A percentile compares a stretch with the other conserved stretches of the same genome.
Evolutionary conservation across 345 rosid species (phyloP).

Genomic region (Brassica juncea): DNA sequence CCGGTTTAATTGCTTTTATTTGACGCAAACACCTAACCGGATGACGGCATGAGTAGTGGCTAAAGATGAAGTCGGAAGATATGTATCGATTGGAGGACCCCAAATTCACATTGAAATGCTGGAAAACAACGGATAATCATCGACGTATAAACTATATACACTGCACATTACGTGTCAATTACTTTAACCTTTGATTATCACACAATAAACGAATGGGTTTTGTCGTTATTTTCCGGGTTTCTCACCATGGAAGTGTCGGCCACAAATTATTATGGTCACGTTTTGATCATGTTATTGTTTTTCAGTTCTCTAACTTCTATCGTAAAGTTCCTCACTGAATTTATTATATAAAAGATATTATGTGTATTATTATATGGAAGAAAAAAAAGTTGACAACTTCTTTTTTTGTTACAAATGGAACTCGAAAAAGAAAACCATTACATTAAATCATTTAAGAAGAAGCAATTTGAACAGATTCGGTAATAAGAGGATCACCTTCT

Average conservation of each 20-base stretch:
- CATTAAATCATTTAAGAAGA: background rate
- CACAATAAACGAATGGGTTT: background rate
- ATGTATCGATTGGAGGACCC: background rate
- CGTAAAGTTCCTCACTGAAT: background rate
- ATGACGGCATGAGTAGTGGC: slow-evolving; percentile 4
- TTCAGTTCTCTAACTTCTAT: background rate
- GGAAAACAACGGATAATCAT: slow-evolving; percentile 11
- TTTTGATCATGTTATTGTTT: background rate
- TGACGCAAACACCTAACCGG: slow-evolving; percentile 16
- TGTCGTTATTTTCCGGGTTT: slow-evolving; percentile 2
- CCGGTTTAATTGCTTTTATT: slow-evolving; percentile 7
- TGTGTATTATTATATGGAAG: background rate
- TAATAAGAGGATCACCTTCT: background rate
- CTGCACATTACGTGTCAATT: background rate
- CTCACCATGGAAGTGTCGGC: background rate
- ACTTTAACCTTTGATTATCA: background rate
- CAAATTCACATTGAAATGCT: background rate
- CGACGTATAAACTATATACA: background rate
- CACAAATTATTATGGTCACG: slow-evolving; percentile 1
- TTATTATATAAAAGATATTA: background rate
- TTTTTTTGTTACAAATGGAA: background rate
- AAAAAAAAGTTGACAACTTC: background rate
- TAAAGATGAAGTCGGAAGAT: slow-evolving; percentile 3
- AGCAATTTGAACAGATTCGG: background rate
- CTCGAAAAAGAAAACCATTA: background rate